Evolutionary conservation across 345 rosid genomes (phyloP).

Genomic region (Gossypium raimondii): DNA sequence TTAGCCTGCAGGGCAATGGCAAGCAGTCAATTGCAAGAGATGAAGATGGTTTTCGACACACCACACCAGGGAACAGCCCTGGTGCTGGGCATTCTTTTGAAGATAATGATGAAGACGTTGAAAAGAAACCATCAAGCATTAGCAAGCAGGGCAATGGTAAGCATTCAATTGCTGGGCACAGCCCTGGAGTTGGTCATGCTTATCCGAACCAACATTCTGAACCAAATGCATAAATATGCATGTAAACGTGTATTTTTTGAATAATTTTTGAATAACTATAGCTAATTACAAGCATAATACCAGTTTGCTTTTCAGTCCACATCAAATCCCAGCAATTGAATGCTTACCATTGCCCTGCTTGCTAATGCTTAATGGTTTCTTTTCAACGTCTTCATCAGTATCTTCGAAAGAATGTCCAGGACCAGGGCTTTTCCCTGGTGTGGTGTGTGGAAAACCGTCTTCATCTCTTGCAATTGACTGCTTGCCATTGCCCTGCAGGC

Average conservation of each 20-base stretch:
- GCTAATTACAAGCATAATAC: too few species aligned
- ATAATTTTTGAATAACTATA: too few species aligned
- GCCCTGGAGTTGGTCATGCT: not conserved
- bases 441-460: constrained; percentile 33
- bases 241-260: not conserved
- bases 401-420: constrained; percentile 3
- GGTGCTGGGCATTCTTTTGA: constrained; percentile 8
- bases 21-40: constrained; percentile 21
- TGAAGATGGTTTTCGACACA: constrained; percentile 31
- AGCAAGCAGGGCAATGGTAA: not conserved
- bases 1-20: not conserved
- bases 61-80: constrained; percentile 46
- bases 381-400: constrained; percentile 4
- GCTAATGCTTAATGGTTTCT: not conserved
- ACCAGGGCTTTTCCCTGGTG: constrained; percentile 45
- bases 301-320: too few species aligned
- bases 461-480: constrained; percentile 21
- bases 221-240: constrained; percentile 2
- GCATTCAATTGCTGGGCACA: constrained; percentile 15
- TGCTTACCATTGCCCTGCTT: not conserved
- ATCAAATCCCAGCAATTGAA: constrained; percentile 8
- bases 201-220: not conserved
- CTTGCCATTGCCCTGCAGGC: not conserved
- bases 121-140: not conserved
- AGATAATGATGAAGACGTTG: constrained; percentile 6